Percentiles rank a stretch among this genome's conserved stretches.
Evolutionary conservation across 441 rosid genomes (phyloP).

Genomic region (Lagerstroemia fauriei): DNA sequence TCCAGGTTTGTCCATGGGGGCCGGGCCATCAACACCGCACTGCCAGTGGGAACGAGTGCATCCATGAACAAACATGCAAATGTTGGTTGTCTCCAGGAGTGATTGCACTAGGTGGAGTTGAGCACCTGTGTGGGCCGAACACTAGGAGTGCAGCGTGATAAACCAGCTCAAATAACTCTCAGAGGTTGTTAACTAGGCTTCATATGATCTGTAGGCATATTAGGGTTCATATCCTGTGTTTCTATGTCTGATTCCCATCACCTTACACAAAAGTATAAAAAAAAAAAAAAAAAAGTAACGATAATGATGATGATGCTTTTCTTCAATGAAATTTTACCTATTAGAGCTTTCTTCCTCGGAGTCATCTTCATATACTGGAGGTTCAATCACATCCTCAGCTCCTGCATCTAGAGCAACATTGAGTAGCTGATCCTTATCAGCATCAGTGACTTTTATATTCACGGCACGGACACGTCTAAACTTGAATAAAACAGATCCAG

Average conservation of each 20-base stretch:
- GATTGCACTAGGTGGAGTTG: not conserved
- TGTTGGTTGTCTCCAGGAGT: no score
- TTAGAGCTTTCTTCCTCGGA: constrained; percentile 65
- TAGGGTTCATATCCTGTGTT: not conserved
- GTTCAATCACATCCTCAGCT: constrained; percentile 93
- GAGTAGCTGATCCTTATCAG: constrained; percentile 79
- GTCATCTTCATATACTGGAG: constrained; percentile 66
- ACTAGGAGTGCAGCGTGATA: no score
- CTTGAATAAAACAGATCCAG: constrained; percentile 89
- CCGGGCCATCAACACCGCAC: no score
- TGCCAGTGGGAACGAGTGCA: no score
- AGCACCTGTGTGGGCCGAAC: no score
- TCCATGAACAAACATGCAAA: no score
- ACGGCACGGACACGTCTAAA: constrained; percentile 74
- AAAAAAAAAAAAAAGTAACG: no score
- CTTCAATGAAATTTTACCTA: constrained; percentile 39
- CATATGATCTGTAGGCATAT: not conserved
- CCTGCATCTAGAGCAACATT: constrained; percentile 78
- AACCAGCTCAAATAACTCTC: no score
- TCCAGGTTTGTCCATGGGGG: no score
- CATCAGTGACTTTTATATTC: constrained; percentile 68
- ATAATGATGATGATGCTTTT: not conserved
- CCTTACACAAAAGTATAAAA: not conserved
- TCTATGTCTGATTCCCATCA: not conserved
- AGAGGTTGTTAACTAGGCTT: not conserved